Percentiles rank a stretch among this genome's conserved stretches.
These are phyloP conservation scores for Tulasnella sp. DNA, from an alignment of 768 basidiomycete species.

Conservation along the genomic window DNA sequence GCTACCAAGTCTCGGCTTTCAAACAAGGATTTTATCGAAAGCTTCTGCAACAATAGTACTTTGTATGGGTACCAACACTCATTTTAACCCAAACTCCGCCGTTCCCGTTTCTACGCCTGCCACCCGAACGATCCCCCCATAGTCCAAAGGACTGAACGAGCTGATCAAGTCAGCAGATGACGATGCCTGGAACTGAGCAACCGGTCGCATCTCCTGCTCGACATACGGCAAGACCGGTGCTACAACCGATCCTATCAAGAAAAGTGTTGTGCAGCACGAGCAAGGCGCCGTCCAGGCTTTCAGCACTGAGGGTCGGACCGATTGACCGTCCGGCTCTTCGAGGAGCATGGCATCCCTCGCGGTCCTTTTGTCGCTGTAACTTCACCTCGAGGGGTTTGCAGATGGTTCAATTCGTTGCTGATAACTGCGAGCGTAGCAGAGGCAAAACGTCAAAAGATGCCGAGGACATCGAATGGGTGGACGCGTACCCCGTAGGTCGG, in stretches of 20 bases:
- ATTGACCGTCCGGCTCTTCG: conserved; percentile 42
- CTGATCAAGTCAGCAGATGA: conserved; percentile 67
- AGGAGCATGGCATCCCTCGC: conserved; percentile 77
- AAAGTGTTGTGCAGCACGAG: conserved; percentile 81
- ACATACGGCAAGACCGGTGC: conserved; percentile 50
- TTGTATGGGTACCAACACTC: not conserved
- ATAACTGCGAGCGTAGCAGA: not conserved
- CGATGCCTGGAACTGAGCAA: conserved; percentile 57
- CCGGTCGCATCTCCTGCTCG: conserved; percentile 47
- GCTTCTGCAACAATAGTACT: conserved; percentile 5
- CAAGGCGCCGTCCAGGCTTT: conserved; percentile 69
- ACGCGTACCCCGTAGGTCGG: not conserved
- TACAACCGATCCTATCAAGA: conserved; percentile 70
- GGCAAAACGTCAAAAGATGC: not conserved
- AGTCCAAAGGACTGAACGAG: conserved; percentile 64
- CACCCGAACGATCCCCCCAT: conserved; percentile 60
- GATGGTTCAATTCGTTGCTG: not conserved
- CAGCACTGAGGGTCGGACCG: conserved; percentile 42
- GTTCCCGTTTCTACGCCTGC: conserved; percentile 74
- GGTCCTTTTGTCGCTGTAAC: conserved; percentile 55
- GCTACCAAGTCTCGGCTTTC: not conserved
- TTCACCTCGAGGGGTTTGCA: not conserved
- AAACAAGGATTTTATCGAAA: conserved; percentile 8
- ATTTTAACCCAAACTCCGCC: conserved; percentile 65
- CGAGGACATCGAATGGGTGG: not conserved